These are phyloP conservation scores for Galeopsis tetrahit DNA, from an alignment of 257 asterid genomes.

Conservation along the genomic window DNA sequence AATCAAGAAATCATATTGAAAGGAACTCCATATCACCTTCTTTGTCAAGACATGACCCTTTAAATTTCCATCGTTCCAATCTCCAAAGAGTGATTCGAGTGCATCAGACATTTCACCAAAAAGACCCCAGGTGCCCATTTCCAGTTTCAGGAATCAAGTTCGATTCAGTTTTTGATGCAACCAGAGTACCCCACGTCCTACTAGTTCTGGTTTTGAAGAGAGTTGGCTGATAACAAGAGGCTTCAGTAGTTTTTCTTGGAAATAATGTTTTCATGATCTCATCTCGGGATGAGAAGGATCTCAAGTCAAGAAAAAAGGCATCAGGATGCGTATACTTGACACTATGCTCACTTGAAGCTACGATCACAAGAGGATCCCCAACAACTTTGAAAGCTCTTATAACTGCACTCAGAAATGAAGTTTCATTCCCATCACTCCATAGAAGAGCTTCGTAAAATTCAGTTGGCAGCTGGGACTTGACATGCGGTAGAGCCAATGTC, in stretches of 20 bases:
- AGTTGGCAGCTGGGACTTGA: constrained; percentile 42
- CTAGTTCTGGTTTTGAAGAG: too few species aligned
- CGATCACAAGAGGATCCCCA: constrained; percentile 53
- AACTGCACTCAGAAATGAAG: constrained; percentile 9
- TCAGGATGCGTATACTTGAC: constrained; percentile 31
- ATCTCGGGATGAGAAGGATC: constrained; percentile 24
- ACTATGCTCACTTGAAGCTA: constrained; percentile 24
- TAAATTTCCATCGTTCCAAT: constrained; percentile 1
- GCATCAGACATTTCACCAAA: constrained; percentile 34
- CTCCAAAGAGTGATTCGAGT: neutral
- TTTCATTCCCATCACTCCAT: neutral
- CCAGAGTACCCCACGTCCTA: too few species aligned
- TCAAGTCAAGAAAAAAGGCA: constrained; percentile 45
- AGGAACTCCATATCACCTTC: constrained; percentile 41
- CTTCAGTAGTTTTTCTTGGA: constrained; percentile 32
- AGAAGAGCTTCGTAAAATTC: constrained; percentile 41
- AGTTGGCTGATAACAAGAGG: neutral
- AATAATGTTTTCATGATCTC: constrained; percentile 45
- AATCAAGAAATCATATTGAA: neutral
- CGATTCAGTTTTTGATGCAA: neutral
- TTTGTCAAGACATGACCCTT: constrained; percentile 22
- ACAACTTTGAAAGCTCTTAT: constrained; percentile 48
- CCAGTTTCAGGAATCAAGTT: constrained; percentile 24
- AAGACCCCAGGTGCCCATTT: constrained; percentile 35
- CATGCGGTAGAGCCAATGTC: constrained; percentile 3